phyloP scores from a whole-genome alignment of 1,284 basidiomycete species.

The Peniophora sp. region DNA sequence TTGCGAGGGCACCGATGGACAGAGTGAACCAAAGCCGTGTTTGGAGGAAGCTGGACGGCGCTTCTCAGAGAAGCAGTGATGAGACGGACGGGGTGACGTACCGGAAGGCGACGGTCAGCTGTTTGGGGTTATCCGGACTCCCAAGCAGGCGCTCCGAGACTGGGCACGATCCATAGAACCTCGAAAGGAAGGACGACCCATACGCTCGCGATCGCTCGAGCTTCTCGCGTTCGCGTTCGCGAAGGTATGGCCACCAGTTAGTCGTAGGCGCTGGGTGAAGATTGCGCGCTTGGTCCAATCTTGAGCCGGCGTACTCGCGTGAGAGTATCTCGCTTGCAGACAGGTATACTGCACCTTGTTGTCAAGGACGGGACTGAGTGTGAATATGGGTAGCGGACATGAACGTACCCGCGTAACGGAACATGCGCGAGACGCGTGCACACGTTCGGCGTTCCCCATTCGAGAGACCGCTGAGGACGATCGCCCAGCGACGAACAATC shows the following conservation, averaged over 20 bases:
- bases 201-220: constrained; percentile 29
- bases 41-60: constrained; percentile 45
- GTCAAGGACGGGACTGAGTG: not conserved
- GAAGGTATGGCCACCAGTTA: constrained; percentile 66
- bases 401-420: constrained; percentile 56
- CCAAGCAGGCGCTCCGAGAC: constrained; percentile 47
- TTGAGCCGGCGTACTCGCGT: constrained; percentile 30
- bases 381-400: not conserved
- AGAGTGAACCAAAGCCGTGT: constrained; percentile 55
- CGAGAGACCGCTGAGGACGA: constrained; percentile 44
- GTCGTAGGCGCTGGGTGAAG: constrained; percentile 36
- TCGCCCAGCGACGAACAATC: constrained; percentile 40
- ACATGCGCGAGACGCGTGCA: constrained; percentile 43
- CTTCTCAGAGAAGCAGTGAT: not conserved
- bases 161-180: constrained; percentile 20
- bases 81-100: constrained; percentile 17
- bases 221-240: constrained; percentile 37
- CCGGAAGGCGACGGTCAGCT: constrained; percentile 50
- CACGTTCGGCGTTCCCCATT: constrained; percentile 34
- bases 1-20: constrained; percentile 33
- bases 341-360: constrained; percentile 43
- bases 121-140: constrained; percentile 48
- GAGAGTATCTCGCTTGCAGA: constrained; percentile 44
- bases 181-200: constrained; percentile 39
- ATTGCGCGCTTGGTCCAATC: not conserved